Evolutionary conservation across 768 basidiomycete species (phyloP).

Genomic region (Mycena crocata): DNA sequence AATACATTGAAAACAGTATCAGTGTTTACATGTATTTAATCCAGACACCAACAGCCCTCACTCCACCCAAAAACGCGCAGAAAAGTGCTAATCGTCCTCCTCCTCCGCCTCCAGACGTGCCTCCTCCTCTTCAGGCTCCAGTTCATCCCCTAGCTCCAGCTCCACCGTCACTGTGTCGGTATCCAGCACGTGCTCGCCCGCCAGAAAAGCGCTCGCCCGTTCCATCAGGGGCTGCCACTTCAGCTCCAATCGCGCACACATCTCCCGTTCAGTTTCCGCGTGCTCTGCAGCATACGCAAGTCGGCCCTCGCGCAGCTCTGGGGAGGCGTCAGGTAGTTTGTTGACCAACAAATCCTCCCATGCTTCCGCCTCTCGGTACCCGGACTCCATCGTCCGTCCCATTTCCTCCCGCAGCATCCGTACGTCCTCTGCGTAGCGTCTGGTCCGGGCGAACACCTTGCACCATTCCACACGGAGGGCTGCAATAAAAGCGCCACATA

Average conservation of each 20-base stretch:
- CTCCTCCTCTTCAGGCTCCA: too few relatives aligned
- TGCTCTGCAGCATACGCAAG: slow-evolving; percentile 1
- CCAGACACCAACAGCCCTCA: too few relatives aligned
- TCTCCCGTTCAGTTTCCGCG: background rate
- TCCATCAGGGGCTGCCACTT: background rate
- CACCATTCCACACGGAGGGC: too few relatives aligned
- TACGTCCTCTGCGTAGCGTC: slow-evolving; percentile 31
- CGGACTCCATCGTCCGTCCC: slow-evolving; percentile 16
- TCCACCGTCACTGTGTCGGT: background rate
- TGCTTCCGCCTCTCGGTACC: background rate
- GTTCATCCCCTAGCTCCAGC: too few relatives aligned
- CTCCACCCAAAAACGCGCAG: too few relatives aligned
- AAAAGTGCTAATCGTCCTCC: too few relatives aligned
- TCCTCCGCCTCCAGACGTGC: too few relatives aligned
- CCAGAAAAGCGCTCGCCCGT: background rate
- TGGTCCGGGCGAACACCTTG: slow-evolving; percentile 16
- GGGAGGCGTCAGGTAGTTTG: background rate
- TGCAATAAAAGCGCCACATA: background rate
- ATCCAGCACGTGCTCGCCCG: background rate
- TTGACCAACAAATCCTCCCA: background rate
- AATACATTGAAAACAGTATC: too few relatives aligned
- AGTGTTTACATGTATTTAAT: too few relatives aligned
- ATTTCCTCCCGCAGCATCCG: slow-evolving; percentile 33
- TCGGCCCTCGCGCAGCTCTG: background rate
- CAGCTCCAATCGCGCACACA: background rate